phyloP scores from a whole-genome alignment of 805 yeast genomes.

The Ogataea angusta region DNA sequence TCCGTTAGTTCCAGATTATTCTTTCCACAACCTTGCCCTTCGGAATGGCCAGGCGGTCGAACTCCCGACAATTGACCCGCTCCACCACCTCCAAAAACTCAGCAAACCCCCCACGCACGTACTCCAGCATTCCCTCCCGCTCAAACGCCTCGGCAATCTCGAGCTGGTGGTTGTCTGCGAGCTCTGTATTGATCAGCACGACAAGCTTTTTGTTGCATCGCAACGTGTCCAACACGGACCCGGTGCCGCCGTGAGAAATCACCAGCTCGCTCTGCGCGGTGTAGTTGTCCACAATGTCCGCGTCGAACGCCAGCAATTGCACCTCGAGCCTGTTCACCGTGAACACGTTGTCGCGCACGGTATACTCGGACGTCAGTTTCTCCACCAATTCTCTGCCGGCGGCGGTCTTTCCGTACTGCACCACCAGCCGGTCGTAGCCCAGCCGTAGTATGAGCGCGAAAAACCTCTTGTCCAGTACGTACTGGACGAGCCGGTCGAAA shows the following conservation, averaged over 20 bases:
- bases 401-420: slow-evolving; percentile 55
- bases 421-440: slow-evolving; percentile 40
- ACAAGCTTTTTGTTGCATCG: slow-evolving; percentile 54
- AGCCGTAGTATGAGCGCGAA: slow-evolving; percentile 31
- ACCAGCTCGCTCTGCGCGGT: slow-evolving; percentile 54
- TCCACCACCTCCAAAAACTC: slow-evolving; percentile 17
- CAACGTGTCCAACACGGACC: slow-evolving; percentile 80
- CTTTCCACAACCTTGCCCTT: slow-evolving; percentile 20
- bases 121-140: slow-evolving; percentile 29
- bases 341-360: background rate
- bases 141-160: slow-evolving; percentile 67
- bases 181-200: slow-evolving; percentile 63
- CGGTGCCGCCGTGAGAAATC: slow-evolving; percentile 89
- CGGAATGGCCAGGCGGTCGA: slow-evolving; percentile 24
- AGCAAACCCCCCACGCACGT: slow-evolving; percentile 16
- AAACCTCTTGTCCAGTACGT: slow-evolving; percentile 37
- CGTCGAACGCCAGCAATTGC: slow-evolving; percentile 46
- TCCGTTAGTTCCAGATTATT: slow-evolving; percentile 14
- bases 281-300: slow-evolving; percentile 36
- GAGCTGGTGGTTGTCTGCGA: slow-evolving; percentile 87
- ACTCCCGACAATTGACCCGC: slow-evolving; percentile 9
- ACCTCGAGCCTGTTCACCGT: slow-evolving; percentile 26
- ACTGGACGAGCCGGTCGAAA: slow-evolving; percentile 55
- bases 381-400: slow-evolving; percentile 14
- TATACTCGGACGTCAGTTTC: slow-evolving; percentile 5